These are phyloP conservation scores for Hymenoscyphus linearis DNA, from an alignment of 2,329 filamentous ascomycete species.

Conservation along the genomic window DNA sequence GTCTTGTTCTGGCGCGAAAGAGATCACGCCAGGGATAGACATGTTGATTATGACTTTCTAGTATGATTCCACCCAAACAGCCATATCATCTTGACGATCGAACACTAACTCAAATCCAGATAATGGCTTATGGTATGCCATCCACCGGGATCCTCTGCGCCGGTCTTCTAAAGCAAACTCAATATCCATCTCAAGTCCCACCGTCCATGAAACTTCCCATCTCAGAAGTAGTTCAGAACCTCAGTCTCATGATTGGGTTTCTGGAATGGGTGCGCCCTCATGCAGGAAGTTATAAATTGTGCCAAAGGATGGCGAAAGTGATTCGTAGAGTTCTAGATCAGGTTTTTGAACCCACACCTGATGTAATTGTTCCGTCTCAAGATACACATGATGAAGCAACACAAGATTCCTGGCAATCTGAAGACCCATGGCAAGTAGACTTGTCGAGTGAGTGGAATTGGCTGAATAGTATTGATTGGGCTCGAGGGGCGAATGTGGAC, in stretches of 20 bases:
- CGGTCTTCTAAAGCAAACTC: slow-evolving; percentile 20
- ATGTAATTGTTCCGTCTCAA: neutral
- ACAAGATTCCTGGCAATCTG: neutral
- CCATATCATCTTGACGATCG: neutral
- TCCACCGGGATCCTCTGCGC: slow-evolving; percentile 21
- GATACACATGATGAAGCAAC: neutral
- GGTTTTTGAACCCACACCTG: slow-evolving; percentile 12
- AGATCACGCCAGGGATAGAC: slow-evolving; percentile 8
- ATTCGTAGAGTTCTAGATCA: slow-evolving; percentile 17
- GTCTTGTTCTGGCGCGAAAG: slow-evolving; percentile 19
- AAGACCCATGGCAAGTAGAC: neutral
- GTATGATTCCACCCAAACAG: slow-evolving; percentile 2
- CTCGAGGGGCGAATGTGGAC: slow-evolving; percentile 4
- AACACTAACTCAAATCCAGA: slow-evolving; percentile 6
- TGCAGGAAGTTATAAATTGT: slow-evolving; percentile 19
- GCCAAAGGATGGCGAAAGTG: slow-evolving; percentile 14
- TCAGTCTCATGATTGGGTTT: slow-evolving; percentile 18
- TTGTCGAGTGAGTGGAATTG: slow-evolving; percentile 20
- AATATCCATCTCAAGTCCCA: slow-evolving; percentile 9
- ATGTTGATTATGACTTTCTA: slow-evolving; percentile 17
- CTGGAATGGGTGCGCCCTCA: slow-evolving; percentile 18
- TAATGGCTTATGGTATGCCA: slow-evolving; percentile 25
- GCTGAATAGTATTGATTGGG: slow-evolving; percentile 22
- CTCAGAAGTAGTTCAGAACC: slow-evolving; percentile 19
- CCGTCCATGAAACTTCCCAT: slow-evolving; percentile 10